Conservation (phyloP, 2,329 filamentous ascomycete genomes). For the Monilinia vaccinii-corymbosi region DNA sequence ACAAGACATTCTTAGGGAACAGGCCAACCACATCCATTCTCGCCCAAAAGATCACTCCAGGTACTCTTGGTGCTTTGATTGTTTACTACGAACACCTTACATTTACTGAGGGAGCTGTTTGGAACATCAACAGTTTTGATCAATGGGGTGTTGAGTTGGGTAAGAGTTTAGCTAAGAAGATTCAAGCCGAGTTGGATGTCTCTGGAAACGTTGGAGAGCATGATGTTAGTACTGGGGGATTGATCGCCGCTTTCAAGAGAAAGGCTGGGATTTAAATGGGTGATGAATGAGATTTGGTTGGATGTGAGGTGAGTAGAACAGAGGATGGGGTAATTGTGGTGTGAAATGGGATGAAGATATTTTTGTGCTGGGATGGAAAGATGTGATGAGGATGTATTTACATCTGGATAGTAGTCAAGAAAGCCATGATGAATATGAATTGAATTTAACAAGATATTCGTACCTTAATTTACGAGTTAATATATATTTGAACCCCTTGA, state of each 20-base stretch:
- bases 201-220: conserved; percentile 63
- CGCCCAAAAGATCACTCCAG: conserved; percentile 83
- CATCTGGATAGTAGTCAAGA: conserved; percentile 1
- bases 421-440: too few species aligned
- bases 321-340: neutral
- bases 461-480: too few species aligned
- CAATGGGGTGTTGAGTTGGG: conserved; percentile 99
- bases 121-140: conserved; percentile 99
- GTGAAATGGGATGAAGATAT: neutral
- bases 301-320: neutral
- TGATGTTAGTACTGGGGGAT: conserved; percentile 77
- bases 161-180: conserved; percentile 92
- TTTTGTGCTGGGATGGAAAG: neutral
- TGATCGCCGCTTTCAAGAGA: conserved; percentile 91
- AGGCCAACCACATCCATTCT: conserved; percentile 92
- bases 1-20: conserved; percentile 99
- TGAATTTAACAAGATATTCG: too few species aligned
- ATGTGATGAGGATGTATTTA: neutral
- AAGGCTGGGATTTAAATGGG: conserved; percentile 20
- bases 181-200: conserved; percentile 75
- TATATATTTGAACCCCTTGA: too few species aligned
- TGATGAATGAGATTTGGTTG: neutral
- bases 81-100: conserved; percentile 99
- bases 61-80: conserved; percentile 86
- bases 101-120: conserved; percentile 93